Base-by-base conservation (phyloP, 208 protist species). In the Leishmania aethiopica region DNA sequence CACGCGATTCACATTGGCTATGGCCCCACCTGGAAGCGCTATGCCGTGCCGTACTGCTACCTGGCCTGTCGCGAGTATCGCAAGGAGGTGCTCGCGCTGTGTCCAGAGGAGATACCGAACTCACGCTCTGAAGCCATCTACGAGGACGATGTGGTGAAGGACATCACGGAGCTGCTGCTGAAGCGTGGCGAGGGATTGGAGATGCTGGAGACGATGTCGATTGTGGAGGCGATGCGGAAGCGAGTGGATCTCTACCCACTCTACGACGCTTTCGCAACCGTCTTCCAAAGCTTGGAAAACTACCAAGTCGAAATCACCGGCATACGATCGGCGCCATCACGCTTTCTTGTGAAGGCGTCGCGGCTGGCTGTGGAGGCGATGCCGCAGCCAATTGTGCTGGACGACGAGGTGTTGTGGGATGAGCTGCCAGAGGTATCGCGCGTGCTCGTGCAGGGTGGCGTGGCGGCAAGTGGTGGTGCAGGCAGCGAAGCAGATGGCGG, bases 81-180 rank as follows among this genome's bases (percentile, higher is more conserved):
- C 28, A 86, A 94, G 53, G 92, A 96, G 84, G 94, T 97, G 80
- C 86, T 93, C 37, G 82, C 79, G 84, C 83, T 97, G 51, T 97
- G 94, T 88, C 94, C 92, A 22, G 87, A 97, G 69, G 94, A 97
- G 81, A 84, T 94, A 53, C 94, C 94, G 51, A 97, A 97, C 86
- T 91, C 90, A 70, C 92, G 94, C 47, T 87, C 89, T 5, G 94
- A 97, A 80, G 88, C 94, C 13, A 86, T 95, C 13, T 97, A 96
- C 85, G 92, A 95, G 64, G 93, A 95, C 71, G 94, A 97, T 80
- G 84, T 96, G 51, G 86, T 96, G 70, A 97, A 96, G 84, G 89
- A 96, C 79, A 94, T 97, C 60, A 97, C 91, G 10, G 92, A 96
- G 22, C 82, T 97, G 66, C 84, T 96, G 35, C 90, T 97, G 62